phyloP scores from a whole-genome alignment of 2,329 filamentous ascomycete species.

The Neocatenulostroma microsporum region DNA sequence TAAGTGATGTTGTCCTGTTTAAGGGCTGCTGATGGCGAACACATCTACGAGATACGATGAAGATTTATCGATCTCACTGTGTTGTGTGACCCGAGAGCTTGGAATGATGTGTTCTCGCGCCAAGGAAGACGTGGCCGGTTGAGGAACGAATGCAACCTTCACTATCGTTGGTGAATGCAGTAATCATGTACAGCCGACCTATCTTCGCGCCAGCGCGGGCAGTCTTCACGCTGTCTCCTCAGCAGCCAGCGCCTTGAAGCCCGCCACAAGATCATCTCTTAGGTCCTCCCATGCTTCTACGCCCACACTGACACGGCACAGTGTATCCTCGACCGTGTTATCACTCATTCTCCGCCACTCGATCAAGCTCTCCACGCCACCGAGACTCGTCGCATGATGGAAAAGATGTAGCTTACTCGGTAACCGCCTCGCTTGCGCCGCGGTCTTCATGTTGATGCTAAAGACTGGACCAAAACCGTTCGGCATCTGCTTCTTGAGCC shows the following conservation, averaged over 20 bases:
- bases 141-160: too few relatives aligned
- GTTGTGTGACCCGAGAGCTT: too few relatives aligned
- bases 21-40: too few relatives aligned
- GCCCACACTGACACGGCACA: constrained; percentile 78
- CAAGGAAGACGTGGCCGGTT: too few relatives aligned
- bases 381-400: constrained; percentile 89
- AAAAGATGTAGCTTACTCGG: constrained; percentile 76
- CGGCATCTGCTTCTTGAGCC: constrained; percentile 85
- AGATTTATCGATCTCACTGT: too few relatives aligned
- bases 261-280: constrained; percentile 62
- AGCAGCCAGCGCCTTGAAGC: constrained; percentile 49
- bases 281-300: constrained; percentile 83
- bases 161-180: too few relatives aligned
- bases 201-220: too few relatives aligned
- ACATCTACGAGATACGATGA: too few relatives aligned
- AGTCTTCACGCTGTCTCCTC: constrained; percentile 12
- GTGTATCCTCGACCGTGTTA: constrained; percentile 56
- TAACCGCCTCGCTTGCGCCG: constrained; percentile 56
- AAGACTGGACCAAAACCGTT: constrained; percentile 87
- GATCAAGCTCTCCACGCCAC: constrained; percentile 89
- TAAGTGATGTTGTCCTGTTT: too few relatives aligned
- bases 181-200: too few relatives aligned
- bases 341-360: constrained; percentile 96
- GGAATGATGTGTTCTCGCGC: too few relatives aligned
- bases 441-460: constrained; percentile 57